These are phyloP conservation scores for Candida ovalis DNA, from an alignment of 805 yeast genomes.

Conservation along the genomic window DNA sequence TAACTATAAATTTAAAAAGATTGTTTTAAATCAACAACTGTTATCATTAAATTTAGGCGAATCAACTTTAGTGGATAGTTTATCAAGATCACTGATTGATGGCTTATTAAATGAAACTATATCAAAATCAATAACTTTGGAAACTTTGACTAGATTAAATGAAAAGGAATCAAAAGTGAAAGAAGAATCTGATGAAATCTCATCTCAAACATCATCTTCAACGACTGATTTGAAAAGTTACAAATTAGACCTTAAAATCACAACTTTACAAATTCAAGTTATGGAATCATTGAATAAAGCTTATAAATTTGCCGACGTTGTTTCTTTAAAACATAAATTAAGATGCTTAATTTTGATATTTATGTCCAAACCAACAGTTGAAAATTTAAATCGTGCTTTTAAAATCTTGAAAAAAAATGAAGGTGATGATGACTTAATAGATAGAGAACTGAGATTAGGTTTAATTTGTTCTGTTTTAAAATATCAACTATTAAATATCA, in stretches of 20 bases:
- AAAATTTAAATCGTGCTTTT: constrained; percentile 9
- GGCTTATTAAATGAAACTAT: constrained; percentile 10
- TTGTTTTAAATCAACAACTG: constrained; percentile 3
- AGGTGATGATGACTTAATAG: constrained; percentile 3
- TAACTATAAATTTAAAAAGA: constrained; percentile 11
- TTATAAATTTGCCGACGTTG: constrained; percentile 3
- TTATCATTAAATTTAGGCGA: constrained; percentile 1
- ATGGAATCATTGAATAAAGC: constrained; percentile 10
- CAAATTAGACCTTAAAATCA: constrained; percentile 10
- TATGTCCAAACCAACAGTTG: constrained; percentile 17
- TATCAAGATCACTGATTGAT: constrained; percentile 13
- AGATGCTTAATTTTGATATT: constrained; percentile 16
- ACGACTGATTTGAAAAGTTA: constrained; percentile 5
- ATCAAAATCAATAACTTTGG: constrained; percentile 16
- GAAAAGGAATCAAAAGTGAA: neutral
- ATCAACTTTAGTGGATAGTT: constrained; percentile 8
- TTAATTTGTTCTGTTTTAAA: constrained; percentile 25
- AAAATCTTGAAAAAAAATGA: constrained; percentile 5
- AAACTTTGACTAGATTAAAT: constrained; percentile 11
- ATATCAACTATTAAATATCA: constrained; percentile 19
- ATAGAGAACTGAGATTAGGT: constrained; percentile 15
- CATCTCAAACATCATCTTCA: neutral
- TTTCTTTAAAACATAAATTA: constrained; percentile 7
- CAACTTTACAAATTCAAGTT: constrained; percentile 11
- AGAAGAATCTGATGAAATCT: constrained; percentile 3